These are phyloP conservation scores for Bathelium albidoporum DNA, from an alignment of 495 filamentous ascomycete species.

Conservation along the genomic window DNA sequence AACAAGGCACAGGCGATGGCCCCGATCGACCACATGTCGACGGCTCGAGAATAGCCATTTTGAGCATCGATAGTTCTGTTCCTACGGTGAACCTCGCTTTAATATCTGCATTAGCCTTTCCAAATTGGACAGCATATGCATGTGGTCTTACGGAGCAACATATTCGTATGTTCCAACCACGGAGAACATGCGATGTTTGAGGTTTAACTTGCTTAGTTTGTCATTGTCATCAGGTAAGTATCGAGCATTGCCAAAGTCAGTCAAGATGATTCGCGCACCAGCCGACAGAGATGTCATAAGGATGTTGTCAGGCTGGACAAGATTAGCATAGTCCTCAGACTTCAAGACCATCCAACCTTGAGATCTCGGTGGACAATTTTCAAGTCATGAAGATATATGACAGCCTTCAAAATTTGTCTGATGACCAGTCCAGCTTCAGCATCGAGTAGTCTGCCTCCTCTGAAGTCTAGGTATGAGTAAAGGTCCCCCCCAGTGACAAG, in stretches of 20 bases:
- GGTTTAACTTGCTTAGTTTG: background rate
- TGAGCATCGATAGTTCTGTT: conserved; percentile 14
- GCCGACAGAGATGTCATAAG: conserved; percentile 41
- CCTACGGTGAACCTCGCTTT: conserved; percentile 25
- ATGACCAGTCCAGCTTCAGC: conserved; percentile 46
- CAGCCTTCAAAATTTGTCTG: conserved; percentile 48
- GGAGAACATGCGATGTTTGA: conserved; percentile 46
- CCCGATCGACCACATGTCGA: conserved; percentile 57
- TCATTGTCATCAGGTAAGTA: conserved; percentile 21
- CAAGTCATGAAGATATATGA: conserved; percentile 48
- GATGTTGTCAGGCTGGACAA: conserved; percentile 48
- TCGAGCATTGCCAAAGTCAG: conserved; percentile 62
- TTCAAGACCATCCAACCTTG: conserved; percentile 28
- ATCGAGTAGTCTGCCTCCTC: conserved; percentile 37
- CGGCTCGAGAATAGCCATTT: conserved; percentile 47
- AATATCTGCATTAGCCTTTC: conserved; percentile 1
- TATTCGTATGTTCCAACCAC: conserved; percentile 56
- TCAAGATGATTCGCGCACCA: conserved; percentile 49
- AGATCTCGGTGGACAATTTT: conserved; percentile 55
- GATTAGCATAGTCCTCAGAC: background rate
- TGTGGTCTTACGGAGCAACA: conserved; percentile 60
- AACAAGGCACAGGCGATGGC: conserved; percentile 42
- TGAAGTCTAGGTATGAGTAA: conserved; percentile 48
- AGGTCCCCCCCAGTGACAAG: conserved; percentile 53
- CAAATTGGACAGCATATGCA: too few relatives aligned